phyloP scores from a whole-genome alignment of 768 basidiomycete species.

The Boletus patriciae region DNA sequence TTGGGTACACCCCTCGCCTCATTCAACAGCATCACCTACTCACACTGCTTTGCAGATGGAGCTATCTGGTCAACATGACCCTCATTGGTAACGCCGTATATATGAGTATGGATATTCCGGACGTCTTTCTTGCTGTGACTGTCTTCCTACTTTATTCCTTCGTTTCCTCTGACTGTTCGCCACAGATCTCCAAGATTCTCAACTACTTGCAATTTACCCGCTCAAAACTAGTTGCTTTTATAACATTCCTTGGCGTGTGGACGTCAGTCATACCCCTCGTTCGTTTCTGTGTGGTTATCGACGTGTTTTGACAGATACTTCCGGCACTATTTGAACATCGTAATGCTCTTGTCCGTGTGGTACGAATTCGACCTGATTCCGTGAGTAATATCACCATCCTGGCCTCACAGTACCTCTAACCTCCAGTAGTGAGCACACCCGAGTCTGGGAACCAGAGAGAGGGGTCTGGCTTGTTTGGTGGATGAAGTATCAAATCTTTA shows the following conservation, averaged over 20 bases:
- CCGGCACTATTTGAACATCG: constrained; percentile 87
- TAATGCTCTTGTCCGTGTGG: constrained; percentile 88
- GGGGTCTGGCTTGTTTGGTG: constrained; percentile 74
- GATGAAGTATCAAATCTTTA: constrained; percentile 82
- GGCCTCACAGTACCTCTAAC: constrained; percentile 1
- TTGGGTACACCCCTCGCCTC: constrained; percentile 57
- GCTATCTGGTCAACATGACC: constrained; percentile 77
- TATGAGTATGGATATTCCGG: constrained; percentile 96
- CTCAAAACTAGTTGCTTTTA: constrained; percentile 63
- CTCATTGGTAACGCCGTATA: constrained; percentile 89
- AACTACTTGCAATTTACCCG: constrained; percentile 79
- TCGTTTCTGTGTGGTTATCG: not conserved
- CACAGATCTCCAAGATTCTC: constrained; percentile 76
- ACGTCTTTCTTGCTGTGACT: constrained; percentile 80
- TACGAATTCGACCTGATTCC: constrained; percentile 72
- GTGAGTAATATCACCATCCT: constrained; percentile 43
- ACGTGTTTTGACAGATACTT: constrained; percentile 62
- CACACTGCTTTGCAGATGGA: constrained; percentile 58
- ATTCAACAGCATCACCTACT: not conserved
- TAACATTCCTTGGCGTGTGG: constrained; percentile 71
- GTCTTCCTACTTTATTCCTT: not conserved
- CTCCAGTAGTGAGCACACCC: constrained; percentile 48
- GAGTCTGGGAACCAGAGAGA: constrained; percentile 55
- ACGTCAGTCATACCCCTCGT: constrained; percentile 52
- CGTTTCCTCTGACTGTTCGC: not conserved